Conservation (phyloP, 1,284 basidiomycete genomes). For the Apiotrichum sp. region DNA sequence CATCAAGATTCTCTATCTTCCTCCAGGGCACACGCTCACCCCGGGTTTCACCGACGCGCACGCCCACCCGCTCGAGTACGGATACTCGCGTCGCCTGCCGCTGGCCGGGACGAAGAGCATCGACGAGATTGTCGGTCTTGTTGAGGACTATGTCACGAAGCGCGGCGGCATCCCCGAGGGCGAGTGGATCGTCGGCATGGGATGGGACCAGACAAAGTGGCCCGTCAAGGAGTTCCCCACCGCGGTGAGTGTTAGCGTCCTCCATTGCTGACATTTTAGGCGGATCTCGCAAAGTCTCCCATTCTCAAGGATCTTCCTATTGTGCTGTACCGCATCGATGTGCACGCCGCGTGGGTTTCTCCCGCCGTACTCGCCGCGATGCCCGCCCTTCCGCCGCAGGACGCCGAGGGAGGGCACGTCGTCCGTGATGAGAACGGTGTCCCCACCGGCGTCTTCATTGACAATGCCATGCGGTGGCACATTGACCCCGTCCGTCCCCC, state of each 20-base stretch:
- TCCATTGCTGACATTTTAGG: slow-evolving; percentile 42
- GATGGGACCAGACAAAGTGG: slow-evolving; percentile 81
- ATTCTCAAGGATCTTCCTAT: slow-evolving; percentile 62
- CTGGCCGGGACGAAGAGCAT: slow-evolving; percentile 56
- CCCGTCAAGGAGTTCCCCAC: slow-evolving; percentile 63
- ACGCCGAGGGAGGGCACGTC: slow-evolving; percentile 69
- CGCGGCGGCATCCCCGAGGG: slow-evolving; percentile 52
- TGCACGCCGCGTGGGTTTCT: slow-evolving; percentile 80
- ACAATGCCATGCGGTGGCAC: slow-evolving; percentile 40
- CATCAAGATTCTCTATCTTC: slow-evolving; percentile 33
- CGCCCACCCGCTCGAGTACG: slow-evolving; percentile 49
- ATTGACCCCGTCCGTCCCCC: slow-evolving; percentile 52
- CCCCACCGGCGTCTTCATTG: slow-evolving; percentile 60
- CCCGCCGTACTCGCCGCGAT: slow-evolving; percentile 50
- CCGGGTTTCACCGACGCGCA: slow-evolving; percentile 60
- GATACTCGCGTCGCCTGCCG: slow-evolving; percentile 56
- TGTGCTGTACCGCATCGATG: slow-evolving; percentile 66
- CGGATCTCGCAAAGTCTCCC: slow-evolving; percentile 60
- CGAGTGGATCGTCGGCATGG: slow-evolving; percentile 75
- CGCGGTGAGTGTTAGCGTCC: slow-evolving; percentile 53
- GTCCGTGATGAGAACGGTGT: slow-evolving; percentile 58
- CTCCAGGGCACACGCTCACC: slow-evolving; percentile 34
- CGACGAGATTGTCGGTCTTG: slow-evolving; percentile 57
- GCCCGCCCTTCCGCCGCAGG: slow-evolving; percentile 51
- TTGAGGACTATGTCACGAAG: slow-evolving; percentile 57